Evolutionary conservation across 169 alveolate species (phyloP).

Genomic region (Plasmodium sp.): DNA sequence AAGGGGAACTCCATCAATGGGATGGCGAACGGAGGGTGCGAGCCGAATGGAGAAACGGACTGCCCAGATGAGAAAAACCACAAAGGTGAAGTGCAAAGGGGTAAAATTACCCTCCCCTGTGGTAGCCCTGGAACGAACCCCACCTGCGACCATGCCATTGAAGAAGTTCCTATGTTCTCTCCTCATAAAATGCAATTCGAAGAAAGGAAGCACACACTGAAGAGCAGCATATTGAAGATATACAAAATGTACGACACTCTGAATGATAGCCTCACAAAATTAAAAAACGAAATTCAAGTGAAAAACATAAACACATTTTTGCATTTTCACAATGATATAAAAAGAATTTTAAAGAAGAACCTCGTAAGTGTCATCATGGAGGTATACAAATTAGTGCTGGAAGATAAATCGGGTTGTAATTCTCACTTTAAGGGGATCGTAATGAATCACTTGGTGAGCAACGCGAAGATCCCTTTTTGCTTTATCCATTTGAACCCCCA

Average conservation of each 20-base stretch:
- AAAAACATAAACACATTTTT: constrained; percentile 9
- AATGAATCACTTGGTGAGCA: constrained; percentile 13
- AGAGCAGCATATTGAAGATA: neutral
- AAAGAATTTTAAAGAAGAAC: constrained; percentile 1
- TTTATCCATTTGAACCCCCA: constrained; percentile 47
- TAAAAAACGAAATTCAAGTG: constrained; percentile 11
- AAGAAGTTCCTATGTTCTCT: neutral
- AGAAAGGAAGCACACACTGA: neutral
- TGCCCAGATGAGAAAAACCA: neutral
- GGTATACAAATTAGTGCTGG: constrained; percentile 26
- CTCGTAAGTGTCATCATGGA: neutral
- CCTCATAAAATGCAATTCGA: neutral
- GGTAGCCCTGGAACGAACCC: neutral
- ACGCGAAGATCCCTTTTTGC: constrained; percentile 25
- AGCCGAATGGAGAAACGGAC: neutral
- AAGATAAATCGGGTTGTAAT: constrained; percentile 11
- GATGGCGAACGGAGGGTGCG: neutral
- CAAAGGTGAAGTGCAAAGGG: neutral
- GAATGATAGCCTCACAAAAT: neutral
- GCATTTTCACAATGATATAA: constrained; percentile 14
- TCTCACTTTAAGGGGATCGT: neutral
- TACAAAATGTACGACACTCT: constrained; percentile 26
- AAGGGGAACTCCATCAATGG: neutral
- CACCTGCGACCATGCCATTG: neutral
- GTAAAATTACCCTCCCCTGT: neutral